These are phyloP conservation scores for Talaromyces ruber DNA, from an alignment of 495 filamentous ascomycete genomes.

Conservation along the genomic window DNA sequence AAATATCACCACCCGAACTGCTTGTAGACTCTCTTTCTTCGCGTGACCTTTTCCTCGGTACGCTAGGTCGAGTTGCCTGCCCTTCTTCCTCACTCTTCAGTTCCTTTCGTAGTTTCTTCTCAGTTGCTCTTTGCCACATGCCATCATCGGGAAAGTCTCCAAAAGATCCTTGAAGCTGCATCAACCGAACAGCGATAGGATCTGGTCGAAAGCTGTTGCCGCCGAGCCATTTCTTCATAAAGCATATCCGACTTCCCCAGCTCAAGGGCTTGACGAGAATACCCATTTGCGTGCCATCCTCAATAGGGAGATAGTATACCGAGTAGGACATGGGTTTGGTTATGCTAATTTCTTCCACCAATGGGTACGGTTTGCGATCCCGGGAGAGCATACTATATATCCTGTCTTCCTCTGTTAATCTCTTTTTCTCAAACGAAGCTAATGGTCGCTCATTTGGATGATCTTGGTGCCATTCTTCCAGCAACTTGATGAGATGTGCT, in stretches of 20 bases:
- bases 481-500: background rate
- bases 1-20: background rate
- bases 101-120: background rate
- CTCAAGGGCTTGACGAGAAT: background rate
- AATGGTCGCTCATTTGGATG: background rate
- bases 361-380: background rate
- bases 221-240: background rate
- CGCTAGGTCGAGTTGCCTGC: background rate
- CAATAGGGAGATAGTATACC: background rate
- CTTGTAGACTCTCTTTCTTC: background rate
- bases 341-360: background rate
- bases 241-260: background rate
- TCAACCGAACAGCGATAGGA: background rate
- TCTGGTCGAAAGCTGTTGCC: background rate
- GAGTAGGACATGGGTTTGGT: background rate
- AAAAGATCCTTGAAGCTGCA: background rate
- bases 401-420: background rate
- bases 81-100: background rate
- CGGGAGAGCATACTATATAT: background rate
- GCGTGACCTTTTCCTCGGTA: background rate
- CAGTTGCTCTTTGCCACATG: background rate
- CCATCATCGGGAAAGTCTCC: background rate
- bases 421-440: background rate
- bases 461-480: conserved; percentile 2
- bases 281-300: background rate